These are phyloP conservation scores for Chlorella ohadii DNA, from an alignment of 139 green algal genomes.

Conservation along the genomic window DNA sequence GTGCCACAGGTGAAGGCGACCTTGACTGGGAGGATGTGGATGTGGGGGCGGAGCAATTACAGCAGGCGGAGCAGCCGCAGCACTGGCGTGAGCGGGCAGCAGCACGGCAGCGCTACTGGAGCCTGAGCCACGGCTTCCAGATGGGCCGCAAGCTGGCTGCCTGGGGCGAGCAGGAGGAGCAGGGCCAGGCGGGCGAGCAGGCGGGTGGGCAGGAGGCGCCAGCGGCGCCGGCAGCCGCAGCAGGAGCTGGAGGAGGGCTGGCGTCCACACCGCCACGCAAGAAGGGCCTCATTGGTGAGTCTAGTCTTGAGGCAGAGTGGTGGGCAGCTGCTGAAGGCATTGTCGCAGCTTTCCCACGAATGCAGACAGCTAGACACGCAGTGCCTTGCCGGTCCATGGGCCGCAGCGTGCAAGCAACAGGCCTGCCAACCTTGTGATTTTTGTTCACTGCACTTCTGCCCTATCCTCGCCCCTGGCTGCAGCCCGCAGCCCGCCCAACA, in stretches of 20 bases:
- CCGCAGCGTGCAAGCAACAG: background rate
- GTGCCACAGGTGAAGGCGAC: constrained; percentile 27
- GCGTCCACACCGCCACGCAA: background rate
- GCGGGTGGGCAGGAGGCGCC: constrained; percentile 7
- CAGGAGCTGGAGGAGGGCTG: background rate
- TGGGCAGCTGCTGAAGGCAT: background rate
- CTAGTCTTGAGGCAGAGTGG: background rate
- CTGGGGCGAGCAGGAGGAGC: constrained; percentile 63
- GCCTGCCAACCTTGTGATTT: too few relatives aligned
- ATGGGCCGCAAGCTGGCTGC: constrained; percentile 88
- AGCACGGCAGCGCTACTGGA: constrained; percentile 86
- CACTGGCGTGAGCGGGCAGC: constrained; percentile 75
- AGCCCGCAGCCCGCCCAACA: background rate
- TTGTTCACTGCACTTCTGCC: too few relatives aligned
- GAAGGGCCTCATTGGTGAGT: background rate
- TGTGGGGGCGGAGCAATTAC: constrained; percentile 26
- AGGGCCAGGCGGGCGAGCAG: background rate
- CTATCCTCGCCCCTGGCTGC: background rate
- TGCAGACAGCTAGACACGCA: too few relatives aligned
- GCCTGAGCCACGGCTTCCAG: constrained; percentile 81
- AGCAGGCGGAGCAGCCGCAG: background rate
- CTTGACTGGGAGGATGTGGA: constrained; percentile 69
- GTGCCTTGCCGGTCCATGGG: too few relatives aligned
- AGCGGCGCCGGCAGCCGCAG: constrained; percentile 27
- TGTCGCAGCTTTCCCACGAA: too few relatives aligned